Percentiles rank a stretch among this genome's conserved stretches.
These are phyloP conservation scores for Colletotrichum lindemuthianum DNA, from an alignment of 2,329 filamentous ascomycete genomes.

Conservation along the genomic window DNA sequence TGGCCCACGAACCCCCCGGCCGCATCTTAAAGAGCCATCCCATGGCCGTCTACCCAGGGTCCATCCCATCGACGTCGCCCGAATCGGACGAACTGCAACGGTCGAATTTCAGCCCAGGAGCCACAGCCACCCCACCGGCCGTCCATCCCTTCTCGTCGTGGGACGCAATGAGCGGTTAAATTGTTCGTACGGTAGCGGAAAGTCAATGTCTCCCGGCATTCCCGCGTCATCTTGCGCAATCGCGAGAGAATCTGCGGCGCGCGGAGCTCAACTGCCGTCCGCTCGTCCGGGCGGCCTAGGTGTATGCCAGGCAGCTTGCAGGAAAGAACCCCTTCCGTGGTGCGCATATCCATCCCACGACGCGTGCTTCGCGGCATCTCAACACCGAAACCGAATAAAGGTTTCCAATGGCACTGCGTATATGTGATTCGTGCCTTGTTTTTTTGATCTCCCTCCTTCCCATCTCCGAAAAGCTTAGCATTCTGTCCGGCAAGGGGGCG, in stretches of 20 bases:
- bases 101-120: constrained; percentile 17
- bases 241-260: too few species aligned
- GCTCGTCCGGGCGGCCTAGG: constrained; percentile 20
- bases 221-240: too few species aligned
- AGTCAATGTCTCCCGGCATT: too few species aligned
- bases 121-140: not conserved
- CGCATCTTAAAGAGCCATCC: not conserved
- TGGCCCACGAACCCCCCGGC: not conserved
- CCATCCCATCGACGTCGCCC: not conserved
- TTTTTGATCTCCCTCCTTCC: not conserved
- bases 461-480: constrained; percentile 16
- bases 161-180: too few species aligned
- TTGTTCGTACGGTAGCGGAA: too few species aligned
- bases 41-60: not conserved
- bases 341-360: too few species aligned
- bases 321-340: not conserved
- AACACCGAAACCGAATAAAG: too few species aligned
- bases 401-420: too few species aligned
- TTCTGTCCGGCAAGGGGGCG: not conserved
- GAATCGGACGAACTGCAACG: constrained; percentile 24
- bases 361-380: too few species aligned
- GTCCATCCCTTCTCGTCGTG: not conserved
- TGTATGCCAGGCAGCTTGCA: not conserved
- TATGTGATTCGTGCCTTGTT: too few species aligned
- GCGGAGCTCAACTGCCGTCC: constrained; percentile 16